Conservation (phyloP, 768 basidiomycete species). For the Lentinus brumalis region DNA sequence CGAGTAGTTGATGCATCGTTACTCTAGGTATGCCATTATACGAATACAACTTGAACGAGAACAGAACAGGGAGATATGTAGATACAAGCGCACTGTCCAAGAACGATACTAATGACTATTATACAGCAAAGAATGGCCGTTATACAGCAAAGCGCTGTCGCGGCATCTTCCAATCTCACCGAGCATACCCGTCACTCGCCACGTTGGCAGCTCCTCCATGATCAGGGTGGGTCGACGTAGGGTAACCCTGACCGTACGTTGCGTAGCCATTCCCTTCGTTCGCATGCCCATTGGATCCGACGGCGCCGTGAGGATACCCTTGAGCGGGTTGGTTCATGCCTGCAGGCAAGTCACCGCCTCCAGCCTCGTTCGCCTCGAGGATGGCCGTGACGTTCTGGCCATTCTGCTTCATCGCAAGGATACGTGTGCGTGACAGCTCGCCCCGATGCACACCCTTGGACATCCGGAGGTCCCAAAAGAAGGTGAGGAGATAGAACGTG, state of each 20-base stretch:
- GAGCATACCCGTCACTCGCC: too few relatives aligned
- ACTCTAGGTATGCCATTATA: too few relatives aligned
- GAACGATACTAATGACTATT: neutral
- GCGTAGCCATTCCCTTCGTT: neutral
- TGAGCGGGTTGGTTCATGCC: neutral
- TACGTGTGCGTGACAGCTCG: slow-evolving; percentile 40
- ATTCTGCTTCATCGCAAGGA: slow-evolving; percentile 28
- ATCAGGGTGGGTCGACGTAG: neutral
- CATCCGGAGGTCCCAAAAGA: slow-evolving; percentile 69
- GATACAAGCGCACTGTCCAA: neutral
- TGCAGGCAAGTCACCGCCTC: slow-evolving; percentile 1
- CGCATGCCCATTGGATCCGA: neutral
- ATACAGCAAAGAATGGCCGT: neutral
- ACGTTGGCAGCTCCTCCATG: neutral
- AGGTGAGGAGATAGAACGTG: slow-evolving; percentile 73
- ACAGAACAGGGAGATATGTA: neutral
- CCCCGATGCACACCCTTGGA: slow-evolving; percentile 55
- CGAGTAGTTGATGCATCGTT: too few relatives aligned
- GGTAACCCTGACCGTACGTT: neutral
- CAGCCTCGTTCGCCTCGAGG: slow-evolving; percentile 12
- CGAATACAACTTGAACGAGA: too few relatives aligned
- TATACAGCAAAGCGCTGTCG: neutral
- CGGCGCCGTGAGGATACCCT: neutral
- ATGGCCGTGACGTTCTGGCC: slow-evolving; percentile 15
- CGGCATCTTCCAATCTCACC: too few relatives aligned